phyloP scores from a whole-genome alignment of 2,329 filamentous ascomycete species.

The Thermothelomyces thermophilus region DNA sequence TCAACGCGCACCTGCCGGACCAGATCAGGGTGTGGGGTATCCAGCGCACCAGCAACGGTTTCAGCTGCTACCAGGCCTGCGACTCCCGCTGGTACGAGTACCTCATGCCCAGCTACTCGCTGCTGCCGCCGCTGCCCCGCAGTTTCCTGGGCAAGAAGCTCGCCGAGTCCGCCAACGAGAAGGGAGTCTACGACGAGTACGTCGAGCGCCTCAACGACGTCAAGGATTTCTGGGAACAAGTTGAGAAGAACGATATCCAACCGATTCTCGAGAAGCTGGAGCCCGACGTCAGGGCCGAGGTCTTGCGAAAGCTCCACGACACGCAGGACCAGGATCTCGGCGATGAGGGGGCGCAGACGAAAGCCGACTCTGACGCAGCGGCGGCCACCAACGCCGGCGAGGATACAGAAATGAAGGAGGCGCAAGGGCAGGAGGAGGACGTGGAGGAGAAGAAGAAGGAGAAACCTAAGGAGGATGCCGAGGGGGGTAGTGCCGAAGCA shows the following conservation, averaged over 20 bases:
- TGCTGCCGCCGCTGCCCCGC: conserved; percentile 84
- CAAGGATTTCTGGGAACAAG: conserved; percentile 70
- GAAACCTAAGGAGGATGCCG: not conserved
- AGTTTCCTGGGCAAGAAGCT: conserved; percentile 79
- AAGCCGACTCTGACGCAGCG: conserved; percentile 5
- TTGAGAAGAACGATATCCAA: conserved; percentile 75
- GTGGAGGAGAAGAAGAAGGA: too few relatives aligned
- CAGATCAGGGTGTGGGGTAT: conserved; percentile 97
- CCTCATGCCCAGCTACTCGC: conserved; percentile 84
- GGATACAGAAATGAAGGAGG: conserved; percentile 6
- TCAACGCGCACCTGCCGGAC: conserved; percentile 75
- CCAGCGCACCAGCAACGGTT: conserved; percentile 78
- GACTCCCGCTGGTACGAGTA: conserved; percentile 98
- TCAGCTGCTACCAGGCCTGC: conserved; percentile 91
- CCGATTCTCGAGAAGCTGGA: conserved; percentile 59
- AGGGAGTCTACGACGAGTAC: conserved; percentile 64
- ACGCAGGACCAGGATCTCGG: conserved; percentile 26
- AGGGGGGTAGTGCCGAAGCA: conserved; percentile 1
- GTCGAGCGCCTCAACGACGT: conserved; percentile 68
- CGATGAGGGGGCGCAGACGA: conserved; percentile 13
- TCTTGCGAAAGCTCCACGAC: conserved; percentile 55
- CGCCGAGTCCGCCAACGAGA: conserved; percentile 68
- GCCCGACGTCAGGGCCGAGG: conserved; percentile 54
- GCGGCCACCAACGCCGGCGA: too few relatives aligned
- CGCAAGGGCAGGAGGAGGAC: too few relatives aligned